These are phyloP conservation scores for Euphorbia tirucalli DNA, from an alignment of 345 rosid species.

Conservation along the genomic window DNA sequence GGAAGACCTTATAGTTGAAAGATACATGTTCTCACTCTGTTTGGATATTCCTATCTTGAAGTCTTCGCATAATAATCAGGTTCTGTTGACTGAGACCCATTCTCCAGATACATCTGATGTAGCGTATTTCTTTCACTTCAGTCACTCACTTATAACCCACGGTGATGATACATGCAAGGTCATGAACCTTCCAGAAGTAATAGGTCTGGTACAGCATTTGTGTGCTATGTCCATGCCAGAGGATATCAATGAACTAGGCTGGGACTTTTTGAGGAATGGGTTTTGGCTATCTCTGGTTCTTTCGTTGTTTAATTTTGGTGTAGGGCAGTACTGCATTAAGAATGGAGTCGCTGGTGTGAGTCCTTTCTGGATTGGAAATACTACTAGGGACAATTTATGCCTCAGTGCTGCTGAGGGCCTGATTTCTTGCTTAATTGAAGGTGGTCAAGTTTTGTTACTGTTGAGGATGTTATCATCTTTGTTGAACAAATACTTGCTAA, in stretches of 20 bases:
- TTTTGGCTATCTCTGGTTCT: constrained; percentile 73
- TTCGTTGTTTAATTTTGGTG: constrained; percentile 61
- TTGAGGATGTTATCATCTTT: constrained; percentile 58
- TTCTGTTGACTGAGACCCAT: constrained; percentile 40
- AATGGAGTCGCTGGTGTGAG: constrained; percentile 42
- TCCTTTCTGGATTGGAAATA: constrained; percentile 46
- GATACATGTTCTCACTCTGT: constrained; percentile 80
- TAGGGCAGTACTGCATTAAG: constrained; percentile 47
- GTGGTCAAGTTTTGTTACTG: constrained; percentile 46
- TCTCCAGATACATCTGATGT: constrained; percentile 46
- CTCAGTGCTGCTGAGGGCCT: constrained; percentile 52
- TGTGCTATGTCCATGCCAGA: constrained; percentile 38
- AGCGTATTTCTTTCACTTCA: constrained; percentile 51
- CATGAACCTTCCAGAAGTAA: constrained; percentile 39
- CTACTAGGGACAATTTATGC: constrained; percentile 45
- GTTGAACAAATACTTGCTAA: constrained; percentile 50
- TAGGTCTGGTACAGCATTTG: constrained; percentile 48
- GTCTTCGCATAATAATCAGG: constrained; percentile 33
- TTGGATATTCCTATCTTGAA: constrained; percentile 61
- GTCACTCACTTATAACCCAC: constrained; percentile 49
- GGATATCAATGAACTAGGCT: constrained; percentile 56
- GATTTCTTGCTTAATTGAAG: constrained; percentile 50
- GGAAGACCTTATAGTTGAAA: constrained; percentile 86
- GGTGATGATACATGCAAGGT: constrained; percentile 40
- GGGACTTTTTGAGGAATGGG: constrained; percentile 82